Conservation (phyloP, 1,284 basidiomycete species). For the Mixia osmundae region DNA sequence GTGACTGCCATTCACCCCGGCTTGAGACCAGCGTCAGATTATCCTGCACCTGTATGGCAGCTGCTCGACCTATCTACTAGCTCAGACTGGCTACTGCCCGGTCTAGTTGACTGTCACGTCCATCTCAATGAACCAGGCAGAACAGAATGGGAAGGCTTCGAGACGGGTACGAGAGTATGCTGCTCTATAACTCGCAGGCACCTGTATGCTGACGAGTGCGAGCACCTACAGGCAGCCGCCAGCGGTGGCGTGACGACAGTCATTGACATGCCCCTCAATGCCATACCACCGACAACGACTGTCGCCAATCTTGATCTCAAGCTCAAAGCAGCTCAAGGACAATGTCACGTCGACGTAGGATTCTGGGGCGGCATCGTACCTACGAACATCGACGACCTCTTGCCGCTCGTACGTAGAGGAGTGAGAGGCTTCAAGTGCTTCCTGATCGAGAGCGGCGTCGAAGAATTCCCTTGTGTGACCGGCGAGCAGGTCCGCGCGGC, state of each 20-base stretch:
- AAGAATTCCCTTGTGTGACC: conserved; percentile 70
- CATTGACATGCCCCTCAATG: conserved; percentile 88
- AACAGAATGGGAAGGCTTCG: conserved; percentile 82
- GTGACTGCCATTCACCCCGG: conserved; percentile 32
- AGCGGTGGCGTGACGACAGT: conserved; percentile 76
- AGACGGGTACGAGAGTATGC: conserved; percentile 40
- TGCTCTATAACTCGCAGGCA: not conserved
- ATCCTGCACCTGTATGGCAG: conserved; percentile 3
- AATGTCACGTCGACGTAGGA: conserved; percentile 62
- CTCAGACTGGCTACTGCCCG: conserved; percentile 10
- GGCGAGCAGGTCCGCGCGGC: conserved; percentile 43
- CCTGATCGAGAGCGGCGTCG: conserved; percentile 74
- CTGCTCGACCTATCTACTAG: not conserved
- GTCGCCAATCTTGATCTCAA: conserved; percentile 46
- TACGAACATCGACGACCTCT: conserved; percentile 47
- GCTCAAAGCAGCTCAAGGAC: conserved; percentile 38
- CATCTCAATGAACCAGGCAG: conserved; percentile 37
- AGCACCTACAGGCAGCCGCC: conserved; percentile 36
- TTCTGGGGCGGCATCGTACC: conserved; percentile 92
- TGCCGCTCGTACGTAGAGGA: conserved; percentile 43
- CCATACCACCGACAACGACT: conserved; percentile 78
- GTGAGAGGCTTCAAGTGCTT: conserved; percentile 92
- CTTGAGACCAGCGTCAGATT: conserved; percentile 3
- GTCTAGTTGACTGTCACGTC: conserved; percentile 40
- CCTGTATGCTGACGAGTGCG: not conserved